phyloP scores from a whole-genome alignment of 805 yeast genomes.

The Alloascoidea hylecoeti region DNA sequence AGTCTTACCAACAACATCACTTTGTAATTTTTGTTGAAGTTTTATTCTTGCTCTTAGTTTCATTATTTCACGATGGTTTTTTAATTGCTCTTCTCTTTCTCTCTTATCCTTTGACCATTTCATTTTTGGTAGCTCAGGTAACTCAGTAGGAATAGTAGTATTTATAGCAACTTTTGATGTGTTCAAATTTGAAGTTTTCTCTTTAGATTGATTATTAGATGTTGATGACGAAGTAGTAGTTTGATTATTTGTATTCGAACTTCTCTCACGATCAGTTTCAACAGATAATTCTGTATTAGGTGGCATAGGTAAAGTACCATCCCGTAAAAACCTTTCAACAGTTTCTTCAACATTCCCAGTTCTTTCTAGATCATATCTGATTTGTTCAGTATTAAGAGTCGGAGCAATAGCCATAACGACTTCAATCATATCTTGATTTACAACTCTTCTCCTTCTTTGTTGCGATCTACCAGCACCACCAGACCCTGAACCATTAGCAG shows the following conservation, averaged over 20 bases:
- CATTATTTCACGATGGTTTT: constrained; percentile 39
- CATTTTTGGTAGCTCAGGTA: constrained; percentile 6
- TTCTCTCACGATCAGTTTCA: constrained; percentile 4
- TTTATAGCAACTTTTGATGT: background rate
- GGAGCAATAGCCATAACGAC: constrained; percentile 81
- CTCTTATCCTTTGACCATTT: constrained; percentile 28
- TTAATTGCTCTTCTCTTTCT: constrained; percentile 27
- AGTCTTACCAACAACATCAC: too few species aligned
- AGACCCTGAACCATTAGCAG: background rate
- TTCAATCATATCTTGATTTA: constrained; percentile 51
- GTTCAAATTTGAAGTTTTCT: constrained; percentile 3
- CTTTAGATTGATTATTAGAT: constrained; percentile 3
- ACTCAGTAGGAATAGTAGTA: background rate
- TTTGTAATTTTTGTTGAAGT: constrained; percentile 20
- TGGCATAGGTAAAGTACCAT: constrained; percentile 46
- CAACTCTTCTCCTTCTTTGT: constrained; percentile 11
- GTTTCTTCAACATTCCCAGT: constrained; percentile 78
- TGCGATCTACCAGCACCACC: background rate
- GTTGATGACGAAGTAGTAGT: constrained; percentile 1
- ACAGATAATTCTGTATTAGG: constrained; percentile 12
- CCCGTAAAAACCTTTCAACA: constrained; percentile 52
- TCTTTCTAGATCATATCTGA: constrained; percentile 55
- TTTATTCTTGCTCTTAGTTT: constrained; percentile 47
- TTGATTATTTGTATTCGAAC: constrained; percentile 6
- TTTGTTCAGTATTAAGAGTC: constrained; percentile 48